Base-by-base conservation (phyloP, 257 asterid species). In the Jacaranda copaia region DNA sequence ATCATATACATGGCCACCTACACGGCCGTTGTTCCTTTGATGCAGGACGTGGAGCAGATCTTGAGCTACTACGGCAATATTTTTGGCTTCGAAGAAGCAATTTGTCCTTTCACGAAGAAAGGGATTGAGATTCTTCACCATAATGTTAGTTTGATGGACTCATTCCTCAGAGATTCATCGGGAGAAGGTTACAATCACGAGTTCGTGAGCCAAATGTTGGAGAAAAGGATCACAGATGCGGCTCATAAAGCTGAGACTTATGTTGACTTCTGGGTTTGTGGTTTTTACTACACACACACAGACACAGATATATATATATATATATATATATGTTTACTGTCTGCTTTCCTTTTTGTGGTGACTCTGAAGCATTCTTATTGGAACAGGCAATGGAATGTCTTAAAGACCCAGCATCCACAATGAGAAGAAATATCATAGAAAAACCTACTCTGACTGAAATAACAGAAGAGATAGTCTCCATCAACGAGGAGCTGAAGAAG, bases 401-500 rank as follows among this genome's bases (percentile, higher is more conserved):
- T 5, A 1, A 0, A 8, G 11, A 2, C n/a, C 66, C 8, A 11
- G 12, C 14, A 10, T 11, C 13, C 3, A 46, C 52, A 8, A 46
- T 10, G 52, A 46, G 13, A 46, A 46, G 52, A 46, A 46, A 4
- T 8, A 46, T 46, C 7, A 48, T 8, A 42, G 36, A 3, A 35
- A 38, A 45, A 69, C 25, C 8, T 42, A 42, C 46, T 8, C 46
- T 42, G 46, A 42, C 6, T 42, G 46, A 42, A 42, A 42, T 69
- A 49, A 32, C 14, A 20, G 6, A 35, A 32, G 48, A 55, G 45
- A 52, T 70, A 2, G 35, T 8, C 9, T 32, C n/a, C 48, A 16
- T 51, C 64, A 70, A 70, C 51, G 18, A 4, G 36, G 49, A 35
- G 45, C 62, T 70, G 64, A 36, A 52, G 62, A 52, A 51, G 51